These are phyloP conservation scores for Vitis labrusca DNA, from an alignment of 164 flowering plant species.

Conservation along the genomic window DNA sequence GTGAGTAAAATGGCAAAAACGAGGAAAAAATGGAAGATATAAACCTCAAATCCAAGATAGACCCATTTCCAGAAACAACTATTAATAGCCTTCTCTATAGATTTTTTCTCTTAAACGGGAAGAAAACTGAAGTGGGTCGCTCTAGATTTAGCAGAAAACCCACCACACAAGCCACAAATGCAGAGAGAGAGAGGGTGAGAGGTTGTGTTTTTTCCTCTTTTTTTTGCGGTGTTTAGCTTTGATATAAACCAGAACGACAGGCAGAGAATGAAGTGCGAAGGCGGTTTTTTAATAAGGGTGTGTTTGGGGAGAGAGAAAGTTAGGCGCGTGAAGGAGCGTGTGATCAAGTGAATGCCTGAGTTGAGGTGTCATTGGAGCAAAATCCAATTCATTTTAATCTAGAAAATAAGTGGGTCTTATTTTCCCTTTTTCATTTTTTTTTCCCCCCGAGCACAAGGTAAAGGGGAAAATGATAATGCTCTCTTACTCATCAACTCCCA, in stretches of 20 bases:
- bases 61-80: too few relatives aligned
- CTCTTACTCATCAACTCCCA: constrained; percentile 27
- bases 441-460: not conserved
- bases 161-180: constrained; percentile 4
- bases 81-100: too few relatives aligned
- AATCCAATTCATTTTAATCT: not conserved
- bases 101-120: constrained; percentile 4
- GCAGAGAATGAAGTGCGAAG: constrained; percentile 17
- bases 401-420: not conserved
- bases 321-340: not conserved
- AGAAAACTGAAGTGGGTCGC: constrained; percentile 19
- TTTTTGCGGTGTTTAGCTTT: constrained; percentile 1
- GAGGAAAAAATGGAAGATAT: not conserved
- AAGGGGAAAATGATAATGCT: constrained; percentile 24
- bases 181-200: constrained; percentile 2
- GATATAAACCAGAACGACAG: constrained; percentile 22
- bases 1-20: constrained; percentile 2
- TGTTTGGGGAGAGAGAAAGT: not conserved
- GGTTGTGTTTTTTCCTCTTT: not conserved
- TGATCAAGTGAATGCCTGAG: not conserved
- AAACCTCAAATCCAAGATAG: too few relatives aligned
- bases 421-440: too few relatives aligned
- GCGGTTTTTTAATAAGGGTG: constrained; percentile 16
- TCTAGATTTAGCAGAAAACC: constrained; percentile 22
- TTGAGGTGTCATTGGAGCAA: not conserved